Percentiles rank a stretch among this genome's conserved stretches.
Evolutionary conservation across 805 yeast species (phyloP).

Genomic region (Jamesozyma jinghongensis): DNA sequence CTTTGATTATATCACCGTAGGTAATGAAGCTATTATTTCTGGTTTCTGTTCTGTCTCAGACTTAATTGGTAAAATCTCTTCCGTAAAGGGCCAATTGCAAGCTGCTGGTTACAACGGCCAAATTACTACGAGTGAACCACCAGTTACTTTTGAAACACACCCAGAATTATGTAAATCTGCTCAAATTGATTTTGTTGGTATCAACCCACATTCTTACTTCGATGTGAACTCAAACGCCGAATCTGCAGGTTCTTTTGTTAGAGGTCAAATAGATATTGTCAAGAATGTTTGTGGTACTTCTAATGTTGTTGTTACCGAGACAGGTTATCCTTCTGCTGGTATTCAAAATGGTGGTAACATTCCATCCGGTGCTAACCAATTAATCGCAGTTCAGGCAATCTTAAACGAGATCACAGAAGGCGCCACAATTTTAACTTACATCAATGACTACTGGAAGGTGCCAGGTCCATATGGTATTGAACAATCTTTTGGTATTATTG

Average conservation of each 20-base stretch:
- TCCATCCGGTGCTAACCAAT: slow-evolving; percentile 65
- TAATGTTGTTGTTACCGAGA: slow-evolving; percentile 62
- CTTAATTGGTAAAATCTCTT: slow-evolving; percentile 53
- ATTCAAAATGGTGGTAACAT: slow-evolving; percentile 59
- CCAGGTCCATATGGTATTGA: slow-evolving; percentile 83
- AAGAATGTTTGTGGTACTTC: slow-evolving; percentile 46
- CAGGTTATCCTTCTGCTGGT: slow-evolving; percentile 84
- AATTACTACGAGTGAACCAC: slow-evolving; percentile 84
- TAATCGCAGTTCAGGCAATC: slow-evolving; percentile 55
- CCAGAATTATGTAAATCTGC: slow-evolving; percentile 63
- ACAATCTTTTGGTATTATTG: slow-evolving; percentile 70
- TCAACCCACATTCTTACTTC: slow-evolving; percentile 83
- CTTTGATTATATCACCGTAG: slow-evolving; percentile 72
- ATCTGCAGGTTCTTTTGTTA: slow-evolving; percentile 62
- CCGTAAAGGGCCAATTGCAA: slow-evolving; percentile 49
- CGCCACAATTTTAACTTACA: slow-evolving; percentile 69
- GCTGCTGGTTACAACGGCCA: slow-evolving; percentile 69
- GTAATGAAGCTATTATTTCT: slow-evolving; percentile 76
- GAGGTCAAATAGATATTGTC: slow-evolving; percentile 50
- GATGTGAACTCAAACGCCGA: slow-evolving; percentile 52
- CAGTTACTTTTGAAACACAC: slow-evolving; percentile 54
- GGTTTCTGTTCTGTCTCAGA: slow-evolving; percentile 53
- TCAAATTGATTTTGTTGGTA: slow-evolving; percentile 72
- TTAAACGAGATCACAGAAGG: slow-evolving; percentile 49
- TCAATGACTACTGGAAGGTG: slow-evolving; percentile 74